Base-by-base conservation (phyloP, 805 yeast species). In the Metschnikowia similis region DNA sequence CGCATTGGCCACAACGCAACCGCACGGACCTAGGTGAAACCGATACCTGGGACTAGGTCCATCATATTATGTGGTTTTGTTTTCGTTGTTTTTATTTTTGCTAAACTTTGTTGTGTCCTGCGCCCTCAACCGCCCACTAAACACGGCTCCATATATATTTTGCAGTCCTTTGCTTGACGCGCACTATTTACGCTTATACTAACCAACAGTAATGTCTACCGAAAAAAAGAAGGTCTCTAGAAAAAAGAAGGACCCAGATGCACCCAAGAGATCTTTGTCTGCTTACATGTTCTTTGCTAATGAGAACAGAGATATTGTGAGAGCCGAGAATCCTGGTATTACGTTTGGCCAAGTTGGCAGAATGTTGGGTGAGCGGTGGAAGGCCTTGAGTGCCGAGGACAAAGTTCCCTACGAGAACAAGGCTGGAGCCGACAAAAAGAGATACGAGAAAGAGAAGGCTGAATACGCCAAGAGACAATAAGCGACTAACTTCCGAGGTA, bases 201-300 rank as follows among this genome's bases (percentile, higher is more conserved):
- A 50, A 50, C 50, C 32, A 13, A 11, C 29, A 52, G 55, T 39
- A 47, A 54, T 57, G 61, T 57, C 61, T 37, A 57, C 74, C 53
- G 78, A 74, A 62, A 74, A 66, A 61, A 73, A 70, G 66, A 74
- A 68, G 58, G 51, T 74, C 48, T 62, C 72, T 50, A 73, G 78
- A 71, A 73, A 73, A 65, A 74, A 73, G 76, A 74, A 74, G 77
- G 96, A 89, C 72, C 96, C 99, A 77, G 91, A 92, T 73, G 99
- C 99, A 58, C 99, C 99, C 72, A 94, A 94, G 89, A 89, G 98
- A 75, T 89, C 97, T 27, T 77, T 94, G 69, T 89, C 97, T 53
- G 97, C 98, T 45, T 94, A 92, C 84, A 91, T 94, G 98, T 92
- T 89, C 83, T 94, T 91, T 67, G 98, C 99, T 63, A 90, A 89